Conservation (phyloP, 1,284 basidiomycete species). For the Malassezia pachydermatis region DNA sequence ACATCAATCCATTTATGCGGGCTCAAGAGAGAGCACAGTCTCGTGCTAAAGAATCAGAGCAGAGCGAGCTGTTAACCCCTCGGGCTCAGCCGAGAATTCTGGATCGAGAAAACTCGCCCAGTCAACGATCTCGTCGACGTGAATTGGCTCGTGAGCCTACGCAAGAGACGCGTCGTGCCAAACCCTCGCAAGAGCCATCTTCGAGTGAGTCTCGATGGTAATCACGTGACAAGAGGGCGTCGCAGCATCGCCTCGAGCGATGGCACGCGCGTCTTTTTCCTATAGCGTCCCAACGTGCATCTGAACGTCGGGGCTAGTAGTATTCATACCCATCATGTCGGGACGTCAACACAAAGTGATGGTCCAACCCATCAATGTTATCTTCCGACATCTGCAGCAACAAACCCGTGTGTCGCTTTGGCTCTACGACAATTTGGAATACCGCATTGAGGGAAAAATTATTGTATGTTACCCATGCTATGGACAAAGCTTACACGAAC, state of each 20-base stretch:
- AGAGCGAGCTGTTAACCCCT: no score
- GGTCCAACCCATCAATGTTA: constrained; percentile 61
- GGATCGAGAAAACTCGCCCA: no score
- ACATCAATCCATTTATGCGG: constrained; percentile 1
- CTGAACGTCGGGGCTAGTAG: no score
- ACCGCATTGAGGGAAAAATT: constrained; percentile 92
- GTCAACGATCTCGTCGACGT: no score
- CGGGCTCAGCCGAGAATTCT: no score
- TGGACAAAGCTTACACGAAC: background rate
- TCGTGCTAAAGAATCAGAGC: background rate
- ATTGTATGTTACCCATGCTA: constrained; percentile 50
- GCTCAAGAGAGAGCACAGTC: background rate
- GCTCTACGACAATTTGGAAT: constrained; percentile 94
- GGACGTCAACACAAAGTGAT: constrained; percentile 27
- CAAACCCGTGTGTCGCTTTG: constrained; percentile 79
- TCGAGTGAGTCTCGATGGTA: no score
- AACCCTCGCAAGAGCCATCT: no score
- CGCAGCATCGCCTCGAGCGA: background rate
- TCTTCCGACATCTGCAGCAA: constrained; percentile 97
- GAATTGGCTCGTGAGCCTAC: no score
- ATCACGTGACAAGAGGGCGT: constrained; percentile 11
- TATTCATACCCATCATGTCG: constrained; percentile 7
- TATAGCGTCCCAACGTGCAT: no score
- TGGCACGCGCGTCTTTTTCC: no score
- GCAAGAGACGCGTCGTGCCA: no score